These are phyloP conservation scores for Dipodascopsis uninucleata DNA, from an alignment of 805 yeast species.

Conservation along the genomic window DNA sequence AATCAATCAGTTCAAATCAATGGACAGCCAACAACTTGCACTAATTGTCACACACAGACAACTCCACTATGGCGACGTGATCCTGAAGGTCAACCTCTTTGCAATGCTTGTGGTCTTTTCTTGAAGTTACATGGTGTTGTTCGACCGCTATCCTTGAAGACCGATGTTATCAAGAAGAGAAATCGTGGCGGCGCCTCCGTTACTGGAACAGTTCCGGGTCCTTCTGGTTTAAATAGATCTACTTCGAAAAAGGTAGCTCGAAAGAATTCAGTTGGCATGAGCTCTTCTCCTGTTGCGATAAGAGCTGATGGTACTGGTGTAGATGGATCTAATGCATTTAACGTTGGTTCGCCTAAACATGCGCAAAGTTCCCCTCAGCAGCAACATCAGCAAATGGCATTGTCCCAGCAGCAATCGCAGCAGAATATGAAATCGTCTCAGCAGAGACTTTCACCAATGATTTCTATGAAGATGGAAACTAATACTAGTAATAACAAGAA, in stretches of 20 bases:
- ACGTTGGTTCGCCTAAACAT: background rate
- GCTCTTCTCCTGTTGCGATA: slow-evolving; percentile 5
- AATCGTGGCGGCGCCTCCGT: slow-evolving; percentile 53
- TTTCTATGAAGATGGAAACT: slow-evolving; percentile 9
- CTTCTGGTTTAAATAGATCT: slow-evolving; percentile 8
- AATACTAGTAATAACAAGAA: slow-evolving; percentile 7
- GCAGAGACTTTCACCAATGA: slow-evolving; percentile 7
- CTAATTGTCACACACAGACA: slow-evolving; percentile 82
- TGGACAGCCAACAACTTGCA: slow-evolving; percentile 27
- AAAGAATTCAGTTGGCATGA: slow-evolving; percentile 15
- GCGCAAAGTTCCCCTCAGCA: slow-evolving; percentile 9
- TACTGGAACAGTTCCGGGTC: slow-evolving; percentile 7
- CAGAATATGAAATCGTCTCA: slow-evolving; percentile 7
- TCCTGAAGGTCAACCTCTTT: slow-evolving; percentile 85
- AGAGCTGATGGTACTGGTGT: slow-evolving; percentile 7
- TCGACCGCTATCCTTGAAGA: slow-evolving; percentile 82
- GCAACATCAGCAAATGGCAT: slow-evolving; percentile 28
- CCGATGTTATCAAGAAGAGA: slow-evolving; percentile 89
- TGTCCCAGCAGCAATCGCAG: slow-evolving; percentile 9
- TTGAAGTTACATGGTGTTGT: slow-evolving; percentile 92
- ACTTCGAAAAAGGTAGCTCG: slow-evolving; percentile 16
- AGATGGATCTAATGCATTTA: too few relatives aligned
- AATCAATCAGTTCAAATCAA: slow-evolving; percentile 15
- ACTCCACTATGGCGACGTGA: slow-evolving; percentile 96
- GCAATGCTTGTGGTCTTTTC: slow-evolving; percentile 95